Percentiles rank a stretch among this genome's conserved stretches.
These are phyloP conservation scores for Xylaria flabelliformis DNA, from an alignment of 495 filamentous ascomycete genomes.

Conservation along the genomic window DNA sequence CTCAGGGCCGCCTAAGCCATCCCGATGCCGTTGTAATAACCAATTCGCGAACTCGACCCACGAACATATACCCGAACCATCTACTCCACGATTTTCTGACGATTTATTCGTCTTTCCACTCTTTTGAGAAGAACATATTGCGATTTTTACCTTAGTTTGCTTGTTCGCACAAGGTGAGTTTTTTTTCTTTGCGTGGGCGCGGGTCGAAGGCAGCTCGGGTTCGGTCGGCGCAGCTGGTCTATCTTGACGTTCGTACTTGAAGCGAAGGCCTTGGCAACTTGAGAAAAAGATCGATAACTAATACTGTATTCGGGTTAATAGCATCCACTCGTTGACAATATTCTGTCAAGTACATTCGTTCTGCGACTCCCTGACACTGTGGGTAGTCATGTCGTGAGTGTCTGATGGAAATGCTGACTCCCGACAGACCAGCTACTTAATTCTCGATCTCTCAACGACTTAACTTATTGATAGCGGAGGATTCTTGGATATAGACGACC, in stretches of 20 bases:
- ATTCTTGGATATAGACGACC: slow-evolving; percentile 30
- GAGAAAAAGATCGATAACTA: neutral
- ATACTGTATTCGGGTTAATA: slow-evolving; percentile 30
- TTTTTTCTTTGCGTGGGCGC: neutral
- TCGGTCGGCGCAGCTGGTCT: neutral
- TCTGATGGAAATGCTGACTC: slow-evolving; percentile 36
- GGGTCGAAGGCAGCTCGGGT: neutral
- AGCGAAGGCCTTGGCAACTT: neutral
- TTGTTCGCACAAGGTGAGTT: slow-evolving; percentile 29
- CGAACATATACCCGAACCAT: slow-evolving; percentile 20
- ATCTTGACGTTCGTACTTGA: neutral
- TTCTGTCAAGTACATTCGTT: slow-evolving; percentile 72
- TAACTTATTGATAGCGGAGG: slow-evolving; percentile 3
- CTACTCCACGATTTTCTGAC: slow-evolving; percentile 25
- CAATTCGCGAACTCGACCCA: slow-evolving; percentile 23
- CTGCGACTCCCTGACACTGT: slow-evolving; percentile 56
- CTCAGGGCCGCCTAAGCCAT: slow-evolving; percentile 22
- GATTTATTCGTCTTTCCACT: slow-evolving; percentile 30
- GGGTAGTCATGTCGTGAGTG: slow-evolving; percentile 43
- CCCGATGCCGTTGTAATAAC: slow-evolving; percentile 29
- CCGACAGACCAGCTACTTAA: slow-evolving; percentile 32
- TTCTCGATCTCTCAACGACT: slow-evolving; percentile 30
- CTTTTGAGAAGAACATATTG: slow-evolving; percentile 29
- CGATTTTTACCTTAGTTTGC: slow-evolving; percentile 22
- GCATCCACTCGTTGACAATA: slow-evolving; percentile 64